These are phyloP conservation scores for Westerdykella ornata DNA, from an alignment of 2,329 filamentous ascomycete genomes.

Conservation along the genomic window DNA sequence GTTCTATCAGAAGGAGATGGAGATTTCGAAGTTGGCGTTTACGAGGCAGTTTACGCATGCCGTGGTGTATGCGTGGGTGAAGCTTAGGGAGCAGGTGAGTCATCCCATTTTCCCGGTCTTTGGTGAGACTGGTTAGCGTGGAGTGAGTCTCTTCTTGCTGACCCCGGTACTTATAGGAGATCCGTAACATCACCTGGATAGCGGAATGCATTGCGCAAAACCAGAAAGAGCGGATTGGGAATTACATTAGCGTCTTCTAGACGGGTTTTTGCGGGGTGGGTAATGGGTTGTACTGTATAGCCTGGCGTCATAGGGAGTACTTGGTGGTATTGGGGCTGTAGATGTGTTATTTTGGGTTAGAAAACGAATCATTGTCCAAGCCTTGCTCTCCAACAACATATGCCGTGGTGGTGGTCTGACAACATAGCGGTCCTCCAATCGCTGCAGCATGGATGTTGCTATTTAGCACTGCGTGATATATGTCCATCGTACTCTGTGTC, in stretches of 20 bases:
- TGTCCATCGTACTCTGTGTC: too few species aligned
- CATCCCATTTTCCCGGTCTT: not conserved
- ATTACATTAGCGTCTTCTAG: conserved; percentile 96
- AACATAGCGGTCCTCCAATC: too few species aligned
- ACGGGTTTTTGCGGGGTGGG: not conserved
- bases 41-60: conserved; percentile 93
- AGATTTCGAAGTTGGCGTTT: conserved; percentile 90
- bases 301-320: too few species aligned
- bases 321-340: too few species aligned
- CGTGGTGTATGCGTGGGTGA: conserved; percentile 96
- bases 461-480: too few species aligned
- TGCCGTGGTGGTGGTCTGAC: too few species aligned
- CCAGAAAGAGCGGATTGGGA: conserved; percentile 97
- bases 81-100: conserved; percentile 88
- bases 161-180: conserved; percentile 60
- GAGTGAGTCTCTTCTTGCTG: not conserved
- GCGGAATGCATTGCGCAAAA: conserved; percentile 99
- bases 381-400: too few species aligned
- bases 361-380: too few species aligned
- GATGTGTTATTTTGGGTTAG: too few species aligned
- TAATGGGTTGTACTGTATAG: too few species aligned
- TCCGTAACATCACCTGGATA: conserved; percentile 99
- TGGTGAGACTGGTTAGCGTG: too few species aligned
- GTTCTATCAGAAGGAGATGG: conserved; percentile 99
- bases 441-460: too few species aligned